Conservation (phyloP, 1,139 yeast species). For the Saccharomycopsis crataegensis region DNA sequence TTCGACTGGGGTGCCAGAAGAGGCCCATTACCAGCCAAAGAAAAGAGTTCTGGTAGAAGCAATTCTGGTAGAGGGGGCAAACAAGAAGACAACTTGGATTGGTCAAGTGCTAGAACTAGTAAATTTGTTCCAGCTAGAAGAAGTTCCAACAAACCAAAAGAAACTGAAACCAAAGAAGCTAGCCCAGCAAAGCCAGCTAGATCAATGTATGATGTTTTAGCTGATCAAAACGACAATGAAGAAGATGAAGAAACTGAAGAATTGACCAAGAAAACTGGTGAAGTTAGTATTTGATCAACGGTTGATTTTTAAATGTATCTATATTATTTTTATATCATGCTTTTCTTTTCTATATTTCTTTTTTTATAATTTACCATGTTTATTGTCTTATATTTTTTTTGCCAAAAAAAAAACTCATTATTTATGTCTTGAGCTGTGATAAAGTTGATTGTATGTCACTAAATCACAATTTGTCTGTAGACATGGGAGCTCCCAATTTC, state of each 20-base stretch:
- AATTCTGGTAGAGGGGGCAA: conserved; percentile 12
- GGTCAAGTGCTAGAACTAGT: conserved; percentile 18
- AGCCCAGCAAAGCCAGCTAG: conserved; percentile 1
- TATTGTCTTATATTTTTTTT: too few species aligned
- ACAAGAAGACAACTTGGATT: conserved; percentile 16
- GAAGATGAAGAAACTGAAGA: conserved; percentile 1
- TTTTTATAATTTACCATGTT: too few species aligned
- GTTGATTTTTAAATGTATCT: not conserved
- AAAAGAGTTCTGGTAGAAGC: not conserved
- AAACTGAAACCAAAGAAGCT: not conserved
- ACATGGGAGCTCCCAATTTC: too few species aligned
- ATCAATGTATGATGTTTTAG: conserved; percentile 11
- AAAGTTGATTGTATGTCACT: too few species aligned
- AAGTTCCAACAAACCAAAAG: not conserved
- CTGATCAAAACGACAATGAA: conserved; percentile 52
- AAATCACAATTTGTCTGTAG: too few species aligned
- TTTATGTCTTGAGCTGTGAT: too few species aligned
- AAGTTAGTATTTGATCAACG: not conserved
- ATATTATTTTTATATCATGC: not conserved
- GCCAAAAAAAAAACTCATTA: too few species aligned
- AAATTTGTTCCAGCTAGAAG: not conserved
- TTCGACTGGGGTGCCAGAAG: conserved; percentile 40
- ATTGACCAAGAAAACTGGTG: conserved; percentile 1
- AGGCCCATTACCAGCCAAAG: conserved; percentile 26
- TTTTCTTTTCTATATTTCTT: too few species aligned